Conservation (phyloP, 108 stramenopile genomes). For the Heterococcus sp. region DNA sequence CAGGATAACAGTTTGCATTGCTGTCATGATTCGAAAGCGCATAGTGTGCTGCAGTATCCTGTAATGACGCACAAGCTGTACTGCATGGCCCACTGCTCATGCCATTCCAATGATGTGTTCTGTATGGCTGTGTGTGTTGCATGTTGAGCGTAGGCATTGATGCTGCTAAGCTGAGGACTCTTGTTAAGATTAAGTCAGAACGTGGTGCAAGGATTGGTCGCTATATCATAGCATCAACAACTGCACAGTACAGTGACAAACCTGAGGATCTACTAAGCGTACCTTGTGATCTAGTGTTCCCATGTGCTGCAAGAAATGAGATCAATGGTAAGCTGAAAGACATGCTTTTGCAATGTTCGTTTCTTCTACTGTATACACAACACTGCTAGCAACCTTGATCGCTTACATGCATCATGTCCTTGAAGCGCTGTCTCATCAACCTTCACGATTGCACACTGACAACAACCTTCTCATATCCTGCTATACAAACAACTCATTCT, state of each 20-base stretch:
- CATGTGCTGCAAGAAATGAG: conserved; percentile 76
- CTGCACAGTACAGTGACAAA: conserved; percentile 46
- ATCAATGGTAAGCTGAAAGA: conserved; percentile 54
- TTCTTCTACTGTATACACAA: conserved; percentile 2
- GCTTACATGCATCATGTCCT: no score
- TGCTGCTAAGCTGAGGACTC: conserved; percentile 74
- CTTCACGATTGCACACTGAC: no score
- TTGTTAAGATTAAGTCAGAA: conserved; percentile 87
- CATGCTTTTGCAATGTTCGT: background rate
- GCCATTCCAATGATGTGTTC: conserved; percentile 71
- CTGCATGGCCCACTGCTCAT: conserved; percentile 78
- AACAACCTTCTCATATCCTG: no score
- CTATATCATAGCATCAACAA: conserved; percentile 58
- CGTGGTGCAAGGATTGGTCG: conserved; percentile 71
- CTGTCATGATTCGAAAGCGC: no score
- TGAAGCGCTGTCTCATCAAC: no score
- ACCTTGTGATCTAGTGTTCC: conserved; percentile 81
- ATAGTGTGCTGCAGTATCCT: conserved; percentile 49
- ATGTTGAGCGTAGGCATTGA: conserved; percentile 67
- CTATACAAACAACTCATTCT: background rate
- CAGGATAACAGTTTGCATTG: no score
- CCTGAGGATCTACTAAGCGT: conserved; percentile 50
- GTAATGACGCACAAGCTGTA: conserved; percentile 81
- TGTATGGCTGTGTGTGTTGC: background rate
- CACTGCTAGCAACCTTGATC: no score